Percentiles rank a stretch among this genome's conserved stretches.
Conservation (phyloP, 192 early-diverging fungal species). For the Umbelopsis ramanniana region DNA sequence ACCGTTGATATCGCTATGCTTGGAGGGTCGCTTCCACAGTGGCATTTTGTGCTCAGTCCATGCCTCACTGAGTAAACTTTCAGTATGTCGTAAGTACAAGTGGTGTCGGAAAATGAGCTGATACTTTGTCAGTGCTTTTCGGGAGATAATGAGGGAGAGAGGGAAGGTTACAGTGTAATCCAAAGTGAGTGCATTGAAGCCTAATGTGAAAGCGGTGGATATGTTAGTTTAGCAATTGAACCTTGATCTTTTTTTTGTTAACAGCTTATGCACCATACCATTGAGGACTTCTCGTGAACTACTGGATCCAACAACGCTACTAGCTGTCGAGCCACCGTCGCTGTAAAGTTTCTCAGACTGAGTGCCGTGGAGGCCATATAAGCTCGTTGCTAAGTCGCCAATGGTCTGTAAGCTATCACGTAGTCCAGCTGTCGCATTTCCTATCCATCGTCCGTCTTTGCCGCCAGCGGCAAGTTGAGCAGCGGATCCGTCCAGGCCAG, state of each 20-base stretch:
- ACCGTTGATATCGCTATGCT: conserved; percentile 49
- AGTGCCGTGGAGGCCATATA: conserved; percentile 8
- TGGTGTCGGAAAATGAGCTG: conserved; percentile 89
- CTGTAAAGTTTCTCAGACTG: background rate
- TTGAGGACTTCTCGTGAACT: conserved; percentile 1
- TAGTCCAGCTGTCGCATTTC: conserved; percentile 27
- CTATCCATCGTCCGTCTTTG: conserved; percentile 34
- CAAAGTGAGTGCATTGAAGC: conserved; percentile 82
- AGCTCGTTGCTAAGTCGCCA: conserved; percentile 6
- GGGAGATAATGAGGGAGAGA: conserved; percentile 84
- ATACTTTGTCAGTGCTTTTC: conserved; percentile 86
- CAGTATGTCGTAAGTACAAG: conserved; percentile 86
- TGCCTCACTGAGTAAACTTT: conserved; percentile 73
- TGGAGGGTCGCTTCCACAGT: conserved; percentile 50
- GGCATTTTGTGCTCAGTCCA: conserved; percentile 77
- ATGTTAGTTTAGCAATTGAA: background rate
- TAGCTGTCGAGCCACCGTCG: background rate
- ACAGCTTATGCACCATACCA: background rate
- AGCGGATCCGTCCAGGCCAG: conserved; percentile 51
- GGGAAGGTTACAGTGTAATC: conserved; percentile 89
- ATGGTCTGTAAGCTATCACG: conserved; percentile 24
- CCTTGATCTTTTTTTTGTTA: background rate
- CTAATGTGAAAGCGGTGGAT: conserved; percentile 38
- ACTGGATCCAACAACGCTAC: background rate
- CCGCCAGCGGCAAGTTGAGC: conserved; percentile 12